phyloP scores from a whole-genome alignment of 805 yeast genomes.

The Kluyveromyces wickerhamii region DNA sequence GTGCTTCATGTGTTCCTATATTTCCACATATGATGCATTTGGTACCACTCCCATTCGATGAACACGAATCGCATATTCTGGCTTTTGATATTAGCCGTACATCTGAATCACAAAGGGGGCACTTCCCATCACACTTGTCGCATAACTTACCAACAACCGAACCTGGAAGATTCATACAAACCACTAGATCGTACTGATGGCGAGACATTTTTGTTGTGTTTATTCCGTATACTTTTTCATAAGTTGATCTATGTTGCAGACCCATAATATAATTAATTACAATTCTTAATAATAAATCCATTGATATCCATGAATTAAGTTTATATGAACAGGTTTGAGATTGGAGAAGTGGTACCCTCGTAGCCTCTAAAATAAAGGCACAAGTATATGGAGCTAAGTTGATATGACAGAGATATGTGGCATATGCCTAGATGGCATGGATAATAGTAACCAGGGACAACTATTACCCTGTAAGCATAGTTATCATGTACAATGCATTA shows the following conservation, averaged over 20 bases:
- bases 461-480: constrained; percentile 44
- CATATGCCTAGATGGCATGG: constrained; percentile 47
- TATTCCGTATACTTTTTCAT: too few relatives aligned
- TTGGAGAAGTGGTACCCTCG: too few relatives aligned
- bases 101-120: constrained; percentile 84
- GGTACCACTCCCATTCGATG: constrained; percentile 56
- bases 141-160: constrained; percentile 63
- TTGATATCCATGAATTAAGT: too few relatives aligned
- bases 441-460: constrained; percentile 20
- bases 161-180: constrained; percentile 85
- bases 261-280: not conserved
- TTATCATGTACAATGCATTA: constrained; percentile 51
- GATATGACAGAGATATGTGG: constrained; percentile 36
- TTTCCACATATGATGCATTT: constrained; percentile 74
- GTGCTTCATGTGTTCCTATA: constrained; percentile 58
- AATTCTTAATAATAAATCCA: too few relatives aligned
- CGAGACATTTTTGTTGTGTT: constrained; percentile 73
- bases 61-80: constrained; percentile 76
- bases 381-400: too few relatives aligned
- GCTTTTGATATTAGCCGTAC: constrained; percentile 64
- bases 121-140: constrained; percentile 80
- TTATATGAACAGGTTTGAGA: too few relatives aligned
- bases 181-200: constrained; percentile 77
- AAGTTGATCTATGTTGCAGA: too few relatives aligned
- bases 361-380: too few relatives aligned